Base-by-base conservation (phyloP, 1,284 basidiomycete species). In the Heimioporus punctisporus region DNA sequence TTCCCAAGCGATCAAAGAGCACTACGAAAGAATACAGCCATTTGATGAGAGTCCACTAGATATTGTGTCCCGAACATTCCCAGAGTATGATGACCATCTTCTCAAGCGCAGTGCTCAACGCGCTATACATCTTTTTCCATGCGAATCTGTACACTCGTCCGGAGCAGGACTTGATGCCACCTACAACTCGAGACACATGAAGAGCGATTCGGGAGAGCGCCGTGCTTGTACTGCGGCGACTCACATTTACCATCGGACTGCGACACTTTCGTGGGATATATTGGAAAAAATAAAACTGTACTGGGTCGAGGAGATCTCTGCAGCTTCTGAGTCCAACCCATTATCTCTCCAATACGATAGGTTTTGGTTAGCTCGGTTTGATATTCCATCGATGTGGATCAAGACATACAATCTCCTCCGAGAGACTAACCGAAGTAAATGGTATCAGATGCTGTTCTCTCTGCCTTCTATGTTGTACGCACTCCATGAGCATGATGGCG, bases 1-100 rank as follows among this genome's bases (percentile, higher is more conserved):
- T 15, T 60, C 60, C 3, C 54, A 62, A 4, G 58, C 53, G 4
- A 76, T 79, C 48, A 56, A 73, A 5, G 54, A 62, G 4, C 70
- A 72, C 25, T 63, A 63, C 1, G 25, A 58, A 24, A 51, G 51
- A 17, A 48, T 74, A 11, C 52, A 49, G 27, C 9, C 48, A 6
- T 55, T 58, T 43, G 46, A 55, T 21, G 52, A 40, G 23, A 24
- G 25, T 5, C 49, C 49, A 17, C n/a, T 19, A 10, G 40, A 9
- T 2, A 2, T 21, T 6, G 6, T 48, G 9, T 59, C 56, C 34
- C 15, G 46, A 12, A 25, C 37, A 1, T 60, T 60, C 23, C 58
- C 60, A 6, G 8, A 15, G 9, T 45, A 11, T 5, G 48, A 62
- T 3, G 30, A 50, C 15, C 45, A 52, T 34, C 52, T 69, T 12